Evolutionary conservation across 768 basidiomycete species (phyloP).

Genomic region (Tephrocybe rancida): DNA sequence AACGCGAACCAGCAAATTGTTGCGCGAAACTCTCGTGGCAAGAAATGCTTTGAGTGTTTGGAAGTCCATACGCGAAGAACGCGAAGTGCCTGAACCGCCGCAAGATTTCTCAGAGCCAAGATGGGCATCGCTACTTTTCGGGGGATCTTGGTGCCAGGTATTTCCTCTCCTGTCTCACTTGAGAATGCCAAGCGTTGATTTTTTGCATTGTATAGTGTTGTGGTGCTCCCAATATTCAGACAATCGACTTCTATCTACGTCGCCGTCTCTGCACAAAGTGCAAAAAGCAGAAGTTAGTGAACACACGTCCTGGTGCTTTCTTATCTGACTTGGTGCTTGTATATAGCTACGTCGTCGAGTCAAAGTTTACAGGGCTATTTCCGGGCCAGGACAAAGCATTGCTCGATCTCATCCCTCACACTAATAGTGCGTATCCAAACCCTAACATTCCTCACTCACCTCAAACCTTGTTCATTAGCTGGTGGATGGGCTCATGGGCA

Average conservation of each 20-base stretch:
- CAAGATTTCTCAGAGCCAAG: constrained; percentile 24
- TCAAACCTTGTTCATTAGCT: constrained; percentile 28
- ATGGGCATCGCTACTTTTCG: constrained; percentile 31
- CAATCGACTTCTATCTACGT: constrained; percentile 26
- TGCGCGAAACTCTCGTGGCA: constrained; percentile 22
- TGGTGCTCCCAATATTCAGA: constrained; percentile 15
- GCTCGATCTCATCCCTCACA: constrained; percentile 31
- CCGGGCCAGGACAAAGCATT: constrained; percentile 27
- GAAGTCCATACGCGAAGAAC: constrained; percentile 20
- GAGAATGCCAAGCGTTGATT: background rate
- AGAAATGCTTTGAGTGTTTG: constrained; percentile 22
- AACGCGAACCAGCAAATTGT: constrained; percentile 20
- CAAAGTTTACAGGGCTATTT: constrained; percentile 23
- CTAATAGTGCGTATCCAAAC: constrained; percentile 24
- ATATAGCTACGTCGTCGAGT: constrained; percentile 27
- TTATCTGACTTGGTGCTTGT: background rate
- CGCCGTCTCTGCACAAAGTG: constrained; percentile 28
- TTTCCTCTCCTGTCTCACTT: background rate
- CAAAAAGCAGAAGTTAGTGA: constrained; percentile 28
- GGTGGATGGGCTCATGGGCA: constrained; percentile 30
- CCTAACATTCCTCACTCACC: too few species aligned
- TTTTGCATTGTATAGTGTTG: constrained; percentile 17
- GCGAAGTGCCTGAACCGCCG: constrained; percentile 22
- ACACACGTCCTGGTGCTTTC: background rate
- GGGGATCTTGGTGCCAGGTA: constrained; percentile 25